Evolutionary conservation across 805 yeast species (phyloP), one percentile per base, ranked within the genome.

Genomic region (Saturnispora dispora): DNA sequence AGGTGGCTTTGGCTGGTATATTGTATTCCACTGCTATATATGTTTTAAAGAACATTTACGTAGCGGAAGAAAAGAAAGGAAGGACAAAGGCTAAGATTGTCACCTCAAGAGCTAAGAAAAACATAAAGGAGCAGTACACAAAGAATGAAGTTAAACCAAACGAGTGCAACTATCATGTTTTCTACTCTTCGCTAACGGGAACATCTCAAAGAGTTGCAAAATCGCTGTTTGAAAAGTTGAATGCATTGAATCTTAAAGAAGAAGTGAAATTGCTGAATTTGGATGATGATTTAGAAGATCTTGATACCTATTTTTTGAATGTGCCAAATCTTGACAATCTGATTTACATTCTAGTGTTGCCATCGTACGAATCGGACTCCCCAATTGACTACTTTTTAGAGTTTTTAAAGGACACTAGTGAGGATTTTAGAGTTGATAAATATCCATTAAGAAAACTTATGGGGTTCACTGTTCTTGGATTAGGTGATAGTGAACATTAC

Each of bases 281-380:
- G 49, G 96, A 90, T 65, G 91, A 89, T 53, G 84, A 79, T 58
- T 71, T 90, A 17, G 85, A 83, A 56, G 96, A 90, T 66, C 68
- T 87, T 48, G 97, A 90, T 60, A 85, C 85, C 53, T 89, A 78
- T 64, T 89, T 89, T 63, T 72, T 87, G 45, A 77, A 76, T 47
- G 74, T 80, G 10, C 95, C 95, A 5, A 65, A 65, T 4, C 23
- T 55, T 1, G 36, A 53, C 1, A 75, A 36, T 27, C 53, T 55
- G 18, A 67, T 88, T 11, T 89, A 88, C 60, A 63, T 90, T 36
- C 57, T 89, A 53, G 87, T 89, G 15, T 71, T 89, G 32, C 97
- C 97, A 1, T 88, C 96, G 0, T 89, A 89, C 63, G 96, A 88
- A 57, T 85, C 90, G 0, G 97, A 89, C 64, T 86, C 95, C 1